Conservation (phyloP, 768 basidiomycete species). For the Pisolithus marmoratus region DNA sequence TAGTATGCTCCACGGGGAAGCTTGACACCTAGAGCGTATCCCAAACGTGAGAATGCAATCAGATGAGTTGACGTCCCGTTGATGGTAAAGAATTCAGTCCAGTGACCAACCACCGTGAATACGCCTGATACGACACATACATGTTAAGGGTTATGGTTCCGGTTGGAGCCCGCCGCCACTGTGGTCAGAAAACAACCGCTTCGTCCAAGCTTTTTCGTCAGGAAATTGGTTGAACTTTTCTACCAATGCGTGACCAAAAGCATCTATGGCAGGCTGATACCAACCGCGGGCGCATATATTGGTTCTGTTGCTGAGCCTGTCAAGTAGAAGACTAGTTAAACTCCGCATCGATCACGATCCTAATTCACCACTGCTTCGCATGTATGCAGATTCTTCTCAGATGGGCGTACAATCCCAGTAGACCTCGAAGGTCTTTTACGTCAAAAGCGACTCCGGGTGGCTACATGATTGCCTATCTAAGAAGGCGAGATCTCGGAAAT, state of each 20-base stretch:
- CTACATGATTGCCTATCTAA: constrained; percentile 24
- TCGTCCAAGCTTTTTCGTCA: constrained; percentile 2
- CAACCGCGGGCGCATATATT: constrained; percentile 32
- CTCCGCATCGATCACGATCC: constrained; percentile 82
- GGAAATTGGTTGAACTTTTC: constrained; percentile 65
- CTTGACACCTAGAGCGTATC: constrained; percentile 82
- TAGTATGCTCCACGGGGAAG: constrained; percentile 94
- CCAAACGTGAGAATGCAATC: constrained; percentile 55
- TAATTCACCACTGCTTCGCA: constrained; percentile 56
- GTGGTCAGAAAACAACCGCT: constrained; percentile 3
- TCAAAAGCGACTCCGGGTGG: constrained; percentile 29
- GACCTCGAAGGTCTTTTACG: constrained; percentile 51
- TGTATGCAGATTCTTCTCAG: constrained; percentile 58
- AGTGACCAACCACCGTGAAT: constrained; percentile 58
- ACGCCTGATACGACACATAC: constrained; percentile 90
- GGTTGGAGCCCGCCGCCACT: not conserved
- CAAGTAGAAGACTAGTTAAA: constrained; percentile 29
- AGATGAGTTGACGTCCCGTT: constrained; percentile 64
- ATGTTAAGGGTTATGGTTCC: constrained; percentile 54
- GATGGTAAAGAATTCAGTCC: not conserved
- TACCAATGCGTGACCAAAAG: constrained; percentile 58
- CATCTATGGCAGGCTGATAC: constrained; percentile 74
- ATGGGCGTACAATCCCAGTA: constrained; percentile 57
- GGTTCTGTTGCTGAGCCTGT: not conserved
- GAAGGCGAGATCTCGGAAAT: constrained; percentile 67